phyloP scores from a whole-genome alignment of 2,329 filamentous ascomycete species.

The Fusarium siculi region DNA sequence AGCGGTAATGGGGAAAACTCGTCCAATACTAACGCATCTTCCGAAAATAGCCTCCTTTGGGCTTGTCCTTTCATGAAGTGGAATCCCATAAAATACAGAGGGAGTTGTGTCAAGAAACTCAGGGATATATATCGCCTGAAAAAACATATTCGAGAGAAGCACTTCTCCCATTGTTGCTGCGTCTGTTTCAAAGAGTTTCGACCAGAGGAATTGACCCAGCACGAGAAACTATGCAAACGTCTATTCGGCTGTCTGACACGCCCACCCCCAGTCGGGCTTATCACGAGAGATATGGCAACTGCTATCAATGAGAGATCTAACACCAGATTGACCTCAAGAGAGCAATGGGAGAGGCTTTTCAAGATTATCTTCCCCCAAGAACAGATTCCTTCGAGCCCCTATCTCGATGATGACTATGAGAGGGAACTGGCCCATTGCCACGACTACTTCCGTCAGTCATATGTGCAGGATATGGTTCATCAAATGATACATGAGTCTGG shows the following conservation, averaged over 20 bases:
- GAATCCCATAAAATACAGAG: accelerated
- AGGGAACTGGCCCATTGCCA: not conserved
- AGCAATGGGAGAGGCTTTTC: not conserved
- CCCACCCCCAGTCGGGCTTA: not conserved
- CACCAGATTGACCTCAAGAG: not conserved
- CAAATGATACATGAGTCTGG: not conserved
- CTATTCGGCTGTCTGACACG: not conserved
- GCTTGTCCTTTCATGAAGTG: slow-evolving; percentile 16
- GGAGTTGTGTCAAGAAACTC: not conserved
- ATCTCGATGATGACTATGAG: not conserved
- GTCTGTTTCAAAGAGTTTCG: not conserved
- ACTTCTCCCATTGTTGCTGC: not conserved
- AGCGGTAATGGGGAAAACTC: not conserved
- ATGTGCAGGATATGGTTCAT: not conserved
- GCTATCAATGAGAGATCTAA: not conserved
- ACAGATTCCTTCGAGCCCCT: not conserved
- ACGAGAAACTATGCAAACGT: not conserved
- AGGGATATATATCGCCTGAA: not conserved
- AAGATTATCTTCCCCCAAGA: not conserved
- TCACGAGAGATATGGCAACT: not conserved
- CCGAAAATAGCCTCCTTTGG: not conserved
- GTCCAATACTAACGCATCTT: accelerated
- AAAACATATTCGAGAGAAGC: not conserved
- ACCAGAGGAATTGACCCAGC: not conserved
- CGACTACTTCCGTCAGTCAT: not conserved